Evolutionary conservation across 2,329 filamentous ascomycete species (phyloP).

Genomic region (Diaporthe sp.): DNA sequence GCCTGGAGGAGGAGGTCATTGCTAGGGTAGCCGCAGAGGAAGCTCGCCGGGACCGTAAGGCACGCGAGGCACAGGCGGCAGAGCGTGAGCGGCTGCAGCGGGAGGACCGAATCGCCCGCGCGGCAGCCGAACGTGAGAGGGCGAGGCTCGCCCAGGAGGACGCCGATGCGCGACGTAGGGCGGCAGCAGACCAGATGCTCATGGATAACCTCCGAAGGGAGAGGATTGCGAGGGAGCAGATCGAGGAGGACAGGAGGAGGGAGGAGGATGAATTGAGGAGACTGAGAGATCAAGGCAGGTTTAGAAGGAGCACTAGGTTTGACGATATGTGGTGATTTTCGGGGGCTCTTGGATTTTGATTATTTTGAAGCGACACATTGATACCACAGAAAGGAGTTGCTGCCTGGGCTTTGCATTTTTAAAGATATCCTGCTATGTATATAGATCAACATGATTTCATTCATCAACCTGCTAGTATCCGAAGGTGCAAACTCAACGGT

Average conservation of each 20-base stretch:
- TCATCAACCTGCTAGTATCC: neutral
- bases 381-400: neutral
- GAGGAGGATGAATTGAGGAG: conserved; percentile 18
- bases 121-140: neutral
- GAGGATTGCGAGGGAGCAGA: neutral
- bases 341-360: neutral
- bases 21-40: neutral
- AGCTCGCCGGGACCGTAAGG: neutral
- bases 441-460: neutral
- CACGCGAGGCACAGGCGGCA: neutral
- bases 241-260: conserved; percentile 1
- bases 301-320: neutral
- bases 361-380: neutral
- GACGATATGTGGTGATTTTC: conserved; percentile 2
- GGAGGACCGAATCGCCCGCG: neutral
- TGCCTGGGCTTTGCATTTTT: neutral
- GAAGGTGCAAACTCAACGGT: neutral
- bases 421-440: neutral
- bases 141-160: neutral
- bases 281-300: conserved; percentile 1
- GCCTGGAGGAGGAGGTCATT: neutral
- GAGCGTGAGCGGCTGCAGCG: neutral
- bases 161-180: neutral
- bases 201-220: conserved; percentile 3
- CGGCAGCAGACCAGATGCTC: neutral